Evolutionary conservation across 306 rosid species (phyloP).

Genomic region (Betula pendula): DNA sequence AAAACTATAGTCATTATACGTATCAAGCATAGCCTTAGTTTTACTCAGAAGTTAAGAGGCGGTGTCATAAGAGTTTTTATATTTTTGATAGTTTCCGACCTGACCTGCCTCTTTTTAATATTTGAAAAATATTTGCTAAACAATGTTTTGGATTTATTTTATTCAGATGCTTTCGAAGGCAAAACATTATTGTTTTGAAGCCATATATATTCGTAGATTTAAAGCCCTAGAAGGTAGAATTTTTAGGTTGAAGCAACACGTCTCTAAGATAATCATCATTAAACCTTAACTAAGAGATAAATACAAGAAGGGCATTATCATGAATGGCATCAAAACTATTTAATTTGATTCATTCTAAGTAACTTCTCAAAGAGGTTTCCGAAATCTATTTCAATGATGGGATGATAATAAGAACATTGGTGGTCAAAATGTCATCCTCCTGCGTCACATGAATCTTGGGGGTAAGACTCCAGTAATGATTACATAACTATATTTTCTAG

Average conservation of each 20-base stretch:
- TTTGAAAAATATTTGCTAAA: too few relatives aligned
- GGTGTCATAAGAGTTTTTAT: too few relatives aligned
- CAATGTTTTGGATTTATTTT: too few relatives aligned
- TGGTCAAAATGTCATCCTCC: not conserved
- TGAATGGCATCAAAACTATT: not conserved
- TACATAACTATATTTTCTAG: slow-evolving; percentile 15
- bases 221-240: not conserved
- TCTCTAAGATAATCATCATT: not conserved
- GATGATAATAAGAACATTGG: not conserved
- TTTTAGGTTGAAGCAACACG: not conserved
- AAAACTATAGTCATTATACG: too few relatives aligned
- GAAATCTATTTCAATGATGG: not conserved
- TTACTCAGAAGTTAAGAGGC: too few relatives aligned
- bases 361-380: not conserved
- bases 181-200: too few relatives aligned
- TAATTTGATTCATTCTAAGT: not conserved
- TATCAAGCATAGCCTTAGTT: too few relatives aligned
- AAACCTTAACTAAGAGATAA: not conserved
- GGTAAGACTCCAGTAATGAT: not conserved
- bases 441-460: not conserved
- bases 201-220: too few relatives aligned
- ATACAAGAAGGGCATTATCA: not conserved
- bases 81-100: too few relatives aligned
- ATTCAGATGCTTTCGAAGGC: too few relatives aligned
- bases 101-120: too few relatives aligned